phyloP scores from a whole-genome alignment of 2,329 filamentous ascomycete species.

The Ophiostoma ips region DNA sequence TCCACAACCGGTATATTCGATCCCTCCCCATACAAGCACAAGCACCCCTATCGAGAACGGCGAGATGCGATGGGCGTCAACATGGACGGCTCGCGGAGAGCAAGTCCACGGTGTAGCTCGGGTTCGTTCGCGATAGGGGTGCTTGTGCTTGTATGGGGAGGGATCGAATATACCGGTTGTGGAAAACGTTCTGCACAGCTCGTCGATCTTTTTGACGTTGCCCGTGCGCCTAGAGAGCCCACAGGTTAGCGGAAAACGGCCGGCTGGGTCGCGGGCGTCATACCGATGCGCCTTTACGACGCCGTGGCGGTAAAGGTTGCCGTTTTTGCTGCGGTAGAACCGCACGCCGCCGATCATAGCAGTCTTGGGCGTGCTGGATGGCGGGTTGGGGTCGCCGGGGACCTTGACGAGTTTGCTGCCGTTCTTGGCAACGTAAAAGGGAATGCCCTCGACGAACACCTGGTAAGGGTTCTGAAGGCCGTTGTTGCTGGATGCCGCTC shows the following conservation, averaged over 20 bases:
- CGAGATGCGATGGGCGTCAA: too few relatives aligned
- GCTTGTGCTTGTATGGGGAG: neutral
- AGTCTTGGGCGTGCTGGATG: conserved; percentile 59
- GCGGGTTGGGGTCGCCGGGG: conserved; percentile 46
- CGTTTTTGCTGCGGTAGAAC: conserved; percentile 75
- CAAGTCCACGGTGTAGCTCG: too few relatives aligned
- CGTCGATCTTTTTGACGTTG: conserved; percentile 51
- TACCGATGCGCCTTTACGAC: conserved; percentile 66
- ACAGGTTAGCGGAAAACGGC: conserved; percentile 22
- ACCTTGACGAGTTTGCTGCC: conserved; percentile 72
- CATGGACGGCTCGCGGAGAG: too few relatives aligned
- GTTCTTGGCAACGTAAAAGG: conserved; percentile 58
- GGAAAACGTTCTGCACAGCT: conserved; percentile 60
- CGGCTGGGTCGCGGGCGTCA: conserved; percentile 22
- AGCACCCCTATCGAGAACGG: too few relatives aligned
- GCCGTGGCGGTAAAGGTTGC: conserved; percentile 69
- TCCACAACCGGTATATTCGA: conserved; percentile 51
- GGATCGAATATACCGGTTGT: conserved; percentile 47
- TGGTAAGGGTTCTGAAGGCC: conserved; percentile 32
- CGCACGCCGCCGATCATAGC: conserved; percentile 61
- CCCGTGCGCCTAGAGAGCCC: conserved; percentile 31
- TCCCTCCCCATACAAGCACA: neutral
- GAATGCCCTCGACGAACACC: conserved; percentile 55
- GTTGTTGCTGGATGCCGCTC: conserved; percentile 18
- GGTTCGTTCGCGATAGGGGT: too few relatives aligned